Evolutionary conservation across 2,329 filamentous ascomycete species (phyloP), one percentile per base, ranked within the genome.

Genomic region (Tolypocladium amazonense): DNA sequence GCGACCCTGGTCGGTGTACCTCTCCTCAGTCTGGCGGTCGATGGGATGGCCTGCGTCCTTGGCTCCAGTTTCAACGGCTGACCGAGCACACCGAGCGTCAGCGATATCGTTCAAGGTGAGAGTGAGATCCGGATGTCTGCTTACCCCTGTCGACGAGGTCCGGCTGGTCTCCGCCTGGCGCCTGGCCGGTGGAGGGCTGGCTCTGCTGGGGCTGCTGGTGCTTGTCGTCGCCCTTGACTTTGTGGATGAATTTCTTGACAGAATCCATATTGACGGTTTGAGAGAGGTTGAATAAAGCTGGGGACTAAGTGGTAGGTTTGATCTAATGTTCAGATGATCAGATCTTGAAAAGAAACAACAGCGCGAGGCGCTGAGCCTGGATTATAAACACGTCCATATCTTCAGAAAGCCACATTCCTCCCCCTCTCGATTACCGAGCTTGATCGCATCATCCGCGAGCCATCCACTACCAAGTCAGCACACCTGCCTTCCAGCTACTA

Each of bases 101-200:
- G 30, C 30, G 15, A 5, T 37, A 12, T 8, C 25, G 7, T 11
- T n/a, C 18, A 37, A n/a, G 33, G 5, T 33, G 39, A 43, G 27
- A 20, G 25, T 3, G 38, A 39, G 38, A 18, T 33, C 3, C 11
- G 41, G 18, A 12, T 4, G 6, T 27, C 0, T 18, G 56, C 65
- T 27, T 61, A 76, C 74, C 72, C 70, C 75, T 76, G 65, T 76
- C 74, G 2, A 70, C 64, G 61, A 74, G 75, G 63, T 77, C 75
- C 37, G 69, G 18, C 66, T 71, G 63, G 58, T 64, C 59, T 59
- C 37, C 50, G n/a, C 30, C 54, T 35, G 56, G 27, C 23, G 38
- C 52, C 58, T 61, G 60, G 30, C 54, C 54, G 27, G 56, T 14
- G 23, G 43, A 14, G 12, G 43, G 23, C 39, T 56, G 39, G 37